Evolutionary conservation across 495 filamentous ascomycete species (phyloP).

Genomic region (Penicillium daleae): DNA sequence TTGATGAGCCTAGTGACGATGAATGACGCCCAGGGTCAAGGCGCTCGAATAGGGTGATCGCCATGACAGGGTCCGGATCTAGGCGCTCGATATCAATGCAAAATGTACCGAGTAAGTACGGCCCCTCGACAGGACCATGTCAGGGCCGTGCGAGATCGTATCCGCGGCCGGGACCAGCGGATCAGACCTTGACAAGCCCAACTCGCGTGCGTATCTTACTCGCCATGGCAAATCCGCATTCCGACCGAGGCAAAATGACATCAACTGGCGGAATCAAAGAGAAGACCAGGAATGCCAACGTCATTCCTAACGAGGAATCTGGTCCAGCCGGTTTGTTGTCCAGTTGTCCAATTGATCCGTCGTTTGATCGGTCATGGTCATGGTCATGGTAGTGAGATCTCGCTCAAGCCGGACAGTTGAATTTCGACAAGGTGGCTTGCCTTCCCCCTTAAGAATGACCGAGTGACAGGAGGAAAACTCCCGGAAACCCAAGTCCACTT

Average conservation of each 20-base stretch:
- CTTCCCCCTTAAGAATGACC: background rate
- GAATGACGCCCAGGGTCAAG: slow-evolving; percentile 3
- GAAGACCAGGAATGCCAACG: slow-evolving; percentile 22
- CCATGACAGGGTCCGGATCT: slow-evolving; percentile 4
- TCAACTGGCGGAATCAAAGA: slow-evolving; percentile 13
- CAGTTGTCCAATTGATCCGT: background rate
- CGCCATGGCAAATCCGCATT: slow-evolving; percentile 20
- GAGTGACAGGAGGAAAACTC: background rate
- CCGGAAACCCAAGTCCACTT: background rate
- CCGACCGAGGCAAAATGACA: slow-evolving; percentile 20
- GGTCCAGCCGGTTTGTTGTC: background rate
- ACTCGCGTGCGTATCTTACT: slow-evolving; percentile 13
- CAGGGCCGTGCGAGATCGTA: slow-evolving; percentile 27
- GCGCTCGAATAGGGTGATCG: slow-evolving; percentile 3
- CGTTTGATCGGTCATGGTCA: background rate
- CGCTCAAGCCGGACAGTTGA: background rate
- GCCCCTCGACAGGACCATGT: background rate
- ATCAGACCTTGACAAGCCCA: too few relatives aligned
- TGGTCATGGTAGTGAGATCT: too few relatives aligned
- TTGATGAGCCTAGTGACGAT: background rate
- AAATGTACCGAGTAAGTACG: background rate
- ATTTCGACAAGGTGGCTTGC: background rate
- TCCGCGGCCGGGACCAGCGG: slow-evolving; percentile 5
- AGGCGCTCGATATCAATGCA: too few relatives aligned
- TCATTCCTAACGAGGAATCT: slow-evolving; percentile 26